Base-by-base conservation (phyloP, 2,329 filamentous ascomycete genomes). In the Fusarium chaquense region DNA sequence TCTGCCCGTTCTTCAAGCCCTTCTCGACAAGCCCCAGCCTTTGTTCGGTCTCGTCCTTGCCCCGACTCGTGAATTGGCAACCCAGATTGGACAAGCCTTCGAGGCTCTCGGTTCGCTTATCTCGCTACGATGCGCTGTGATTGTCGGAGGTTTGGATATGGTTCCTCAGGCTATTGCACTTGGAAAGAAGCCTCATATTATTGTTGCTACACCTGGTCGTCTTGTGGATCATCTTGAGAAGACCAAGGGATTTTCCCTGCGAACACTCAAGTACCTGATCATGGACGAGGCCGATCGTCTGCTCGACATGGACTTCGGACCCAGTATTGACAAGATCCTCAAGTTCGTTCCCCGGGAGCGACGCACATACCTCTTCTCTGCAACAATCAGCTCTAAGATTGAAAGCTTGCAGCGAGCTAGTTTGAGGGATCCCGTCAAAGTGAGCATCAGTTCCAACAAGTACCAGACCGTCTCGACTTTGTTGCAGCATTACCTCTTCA, bases 101-200 rank as follows among this genome's bases (percentile, higher is more conserved):
- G 94, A 98, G 77, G 93, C 93, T 0, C 86, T 99, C 1, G 94
- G 95, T 7, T 90, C 92, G 12, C 84, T 94, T 30, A 98, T 99
- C 72, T 91, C 90, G n/a, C 91, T 98, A 38, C 89, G 93, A 75
- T 93, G 90, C 75, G 91, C 93, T 9, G 90, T 95, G 18, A 89
- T 99, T 44, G 93, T 98, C 2, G 96, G 96, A 74, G 96, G 96
- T 44, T 90, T 98, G 85, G 95, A 98, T 71, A 98, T 98, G 93
- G 92, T 98, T 1, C 88, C 93, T 0, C 96, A 99, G 78, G 82
- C 92, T 2, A 97, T 99, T 69, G 92, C 94, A 0, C 87, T 99
- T 1, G 93, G 92, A n/a, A 98, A 97, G 85, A 95, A 95, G 74
- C 96, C 96, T 10, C 96, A 99, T 76, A 90, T 99, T 26, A 85